Evolutionary conservation across 176 grass and related monocot genomes (phyloP), one percentile per base, ranked within the genome.

Genomic region (Phragmites australis): DNA sequence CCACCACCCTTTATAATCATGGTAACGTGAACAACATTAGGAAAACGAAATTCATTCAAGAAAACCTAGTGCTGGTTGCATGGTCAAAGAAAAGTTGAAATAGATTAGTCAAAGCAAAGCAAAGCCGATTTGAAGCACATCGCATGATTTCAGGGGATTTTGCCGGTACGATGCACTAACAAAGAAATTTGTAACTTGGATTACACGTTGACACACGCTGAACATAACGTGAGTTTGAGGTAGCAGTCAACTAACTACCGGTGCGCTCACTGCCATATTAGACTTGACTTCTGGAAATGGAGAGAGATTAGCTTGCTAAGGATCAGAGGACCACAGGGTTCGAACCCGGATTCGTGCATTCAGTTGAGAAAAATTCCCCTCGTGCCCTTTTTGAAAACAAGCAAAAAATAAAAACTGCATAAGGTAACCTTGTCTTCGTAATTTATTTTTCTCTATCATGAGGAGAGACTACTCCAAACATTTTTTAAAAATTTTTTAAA

Each of bases 101-200:
- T 37, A 37, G 5, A 37, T 37, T 37, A 37, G 5, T 37, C 3
- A 2, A 37, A 37, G 34, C 34, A 37, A 37, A 37, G 34, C 34
- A 37, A 58, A 75, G 69, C 76, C 52, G 27, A 71, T 65, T 57
- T 31, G 77, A 27, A 39, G 56, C 82, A 77, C 45, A 15, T 0
- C 17, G 63, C 76, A 68, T 37, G 77, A 81, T 89, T 89, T 80
- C 56, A 65, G 65, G 76, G 82, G 71, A 50, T 77, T 76, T 76
- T 89, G 77, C 82, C 82, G 82, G 64, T 42, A 16, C 18, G 14
- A n/a, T 13, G 73, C 65, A 72, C 14, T 62, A 56, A 13, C 60
- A 0, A 68, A 27, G 16, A 70, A 64, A 23, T 47, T 14, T 13
- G 45, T 52, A 61, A 81, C 62, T 52, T 82, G 78, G 14, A 63